Evolutionary conservation across 2,329 filamentous ascomycete genomes (phyloP), one percentile per base, ranked within the genome.

Genomic region (Fusarium cyanostomum): DNA sequence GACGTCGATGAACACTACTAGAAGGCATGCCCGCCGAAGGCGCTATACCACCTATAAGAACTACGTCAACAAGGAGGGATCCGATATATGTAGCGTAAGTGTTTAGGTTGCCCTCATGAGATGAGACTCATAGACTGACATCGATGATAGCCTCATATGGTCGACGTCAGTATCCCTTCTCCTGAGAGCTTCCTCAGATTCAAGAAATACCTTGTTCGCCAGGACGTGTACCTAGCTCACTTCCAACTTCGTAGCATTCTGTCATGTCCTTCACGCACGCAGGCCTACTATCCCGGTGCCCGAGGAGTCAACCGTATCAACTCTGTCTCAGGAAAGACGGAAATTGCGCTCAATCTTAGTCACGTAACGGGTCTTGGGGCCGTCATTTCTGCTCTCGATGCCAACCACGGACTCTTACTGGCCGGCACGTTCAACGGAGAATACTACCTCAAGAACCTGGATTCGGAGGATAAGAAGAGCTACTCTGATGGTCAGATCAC

Each of bases 181-280:
- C 73, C 67, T 1, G 79, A 82, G 15, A 83, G 75, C 64, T 88
- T 83, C 70, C 88, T 88, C 69, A 80, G 81, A 46, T 90, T 89
- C 69, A 80, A 79, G 35, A 80, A 77, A 34, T 87, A 87, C 80
- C 79, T 84, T 59, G 78, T 89, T 37, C 79, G 81, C 41, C 78
- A 78, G 16, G 78, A 86, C 46, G 77, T 86, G 21, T 78, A 81
- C 59, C 73, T 89, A 15, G 78, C 85, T n/a, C 88, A 90, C 73
- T 90, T 89, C 59, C 88, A 90, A 70, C 78, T 90, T 11, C 84
- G 88, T 38, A 88, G 88, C 66, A 78, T 89, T 13, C 75, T 90
- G 16, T 85, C 84, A 3, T 83, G 82, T 67, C 79, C 84, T 6
- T 85, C 84, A 8, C 79, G 82, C 28, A 83, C 81, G 7, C 81